Base-by-base conservation (phyloP, 2,329 filamentous ascomycete genomes). In the Volutella citrinella region DNA sequence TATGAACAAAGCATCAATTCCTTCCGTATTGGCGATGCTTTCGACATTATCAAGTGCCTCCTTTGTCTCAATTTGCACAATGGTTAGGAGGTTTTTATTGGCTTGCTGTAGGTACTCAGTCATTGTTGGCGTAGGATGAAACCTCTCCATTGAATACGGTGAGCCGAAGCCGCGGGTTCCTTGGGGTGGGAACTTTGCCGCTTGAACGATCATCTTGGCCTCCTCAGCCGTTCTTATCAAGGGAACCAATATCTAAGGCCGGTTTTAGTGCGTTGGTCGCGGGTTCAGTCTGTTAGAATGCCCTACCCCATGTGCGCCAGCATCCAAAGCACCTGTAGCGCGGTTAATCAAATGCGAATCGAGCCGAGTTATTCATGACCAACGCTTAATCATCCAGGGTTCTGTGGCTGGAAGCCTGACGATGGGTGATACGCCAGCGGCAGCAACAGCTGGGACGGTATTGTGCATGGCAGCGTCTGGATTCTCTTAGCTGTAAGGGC, bases 371-470 rank as follows among this genome's bases (percentile, higher is more conserved):
- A 9, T 15, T 2, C 19, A n/a, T n/a, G n/a, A n/a, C n/a, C n/a
- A n/a, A 41, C 36, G 24, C 24, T 42, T 42, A 3, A 36, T 32
- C 7, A 42, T 30, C 39, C 39, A 42, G 9, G 39, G 18, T 6
- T 42, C 39, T 13, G 36, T 42, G 9, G 27, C 40, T 0, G 39
- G 36, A 10, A 42, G 40, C 3, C 36, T 26, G 3, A 40, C 39
- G 18, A 42, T 42, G 10, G 39, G 39, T 4, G 36, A 42, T 36
- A 28, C 39, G 10, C 39, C 39, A 5, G 39, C 31, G 22, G 39
- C n/a, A 26, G 36, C 39, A 14, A 42, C 21, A 9, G 39, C 39
- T 8, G 39, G 39, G 15, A 42, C 27, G 3, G 28, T 33, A 11
- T 40, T 22, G 4, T 21, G 39, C 39, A 42, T 42, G 12, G 33